Evolutionary conservation across 1,284 basidiomycete species (phyloP).

Genomic region (Apiotrichum montevideense): DNA sequence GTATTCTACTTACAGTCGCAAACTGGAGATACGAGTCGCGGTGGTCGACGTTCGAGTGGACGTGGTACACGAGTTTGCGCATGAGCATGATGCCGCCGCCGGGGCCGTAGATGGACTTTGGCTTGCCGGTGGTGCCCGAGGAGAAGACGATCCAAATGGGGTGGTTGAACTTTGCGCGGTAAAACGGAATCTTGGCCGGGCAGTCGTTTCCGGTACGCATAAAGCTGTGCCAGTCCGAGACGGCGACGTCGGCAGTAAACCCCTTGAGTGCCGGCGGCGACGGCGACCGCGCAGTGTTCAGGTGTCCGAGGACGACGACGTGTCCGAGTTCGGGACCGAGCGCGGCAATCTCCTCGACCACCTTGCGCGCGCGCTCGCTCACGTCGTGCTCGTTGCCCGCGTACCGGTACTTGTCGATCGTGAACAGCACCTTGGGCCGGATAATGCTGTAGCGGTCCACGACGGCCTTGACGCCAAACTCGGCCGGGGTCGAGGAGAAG

Average conservation of each 20-base stretch:
- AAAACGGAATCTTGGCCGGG: conserved; percentile 25
- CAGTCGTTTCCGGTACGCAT: conserved; percentile 14
- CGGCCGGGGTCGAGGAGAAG: conserved; percentile 24
- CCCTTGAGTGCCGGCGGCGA: conserved; percentile 7
- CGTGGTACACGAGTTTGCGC: conserved; percentile 12
- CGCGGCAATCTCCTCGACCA: conserved; percentile 18
- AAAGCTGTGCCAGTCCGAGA: conserved; percentile 11
- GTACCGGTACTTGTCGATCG: conserved; percentile 41
- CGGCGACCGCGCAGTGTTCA: conserved; percentile 24
- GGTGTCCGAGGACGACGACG: conserved; percentile 33
- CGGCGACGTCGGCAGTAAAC: conserved; percentile 5
- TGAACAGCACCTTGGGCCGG: conserved; percentile 41
- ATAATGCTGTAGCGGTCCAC: conserved; percentile 29
- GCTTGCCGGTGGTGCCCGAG: conserved; percentile 45
- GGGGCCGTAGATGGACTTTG: conserved; percentile 42
- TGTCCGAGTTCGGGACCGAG: conserved; percentile 27
- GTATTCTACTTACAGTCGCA: conserved; percentile 12
- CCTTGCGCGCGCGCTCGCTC: conserved; percentile 21
- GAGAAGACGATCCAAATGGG: conserved; percentile 41
- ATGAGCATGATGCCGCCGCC: conserved; percentile 26
- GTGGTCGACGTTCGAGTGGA: conserved; percentile 19
- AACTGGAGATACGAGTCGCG: conserved; percentile 34
- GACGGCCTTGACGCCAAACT: conserved; percentile 26
- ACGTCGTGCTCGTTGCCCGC: conserved; percentile 32
- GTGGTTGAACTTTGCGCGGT: conserved; percentile 21